Evolutionary conservation across 2,329 filamentous ascomycete genomes (phyloP), one percentile per base, ranked within the genome.

Genomic region (Thielaviopsis punctulata): DNA sequence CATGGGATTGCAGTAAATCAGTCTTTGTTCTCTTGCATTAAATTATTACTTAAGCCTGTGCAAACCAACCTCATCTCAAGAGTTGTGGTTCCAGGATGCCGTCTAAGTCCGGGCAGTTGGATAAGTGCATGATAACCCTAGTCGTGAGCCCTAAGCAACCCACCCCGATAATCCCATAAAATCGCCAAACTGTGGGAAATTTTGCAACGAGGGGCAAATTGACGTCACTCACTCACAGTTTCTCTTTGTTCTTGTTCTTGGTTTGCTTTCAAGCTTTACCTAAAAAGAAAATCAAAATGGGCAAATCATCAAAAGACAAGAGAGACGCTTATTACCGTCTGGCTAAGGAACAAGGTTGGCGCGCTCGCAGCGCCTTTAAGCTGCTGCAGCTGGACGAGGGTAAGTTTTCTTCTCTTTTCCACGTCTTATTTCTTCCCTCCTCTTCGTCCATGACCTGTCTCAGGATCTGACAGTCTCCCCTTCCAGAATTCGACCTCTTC

Each of bases 321-420:
- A 85, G 92, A 51, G 92, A 98, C 66, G 89, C 89, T 45, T 98
- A 98, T 69, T 98, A 98, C 63, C 80, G 92, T 51, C 84, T 98
- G 8, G 92, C 92, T 18, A 98, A 98, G 69, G 92, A 98, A 67
- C 92, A 98, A 72, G 93, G 93, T 58, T 98, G 92, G 90, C 85
- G 92, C 33, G 92, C 92, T 24, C 79, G 92, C 54, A 95, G 88
- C 59, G 92, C 92, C 8, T 98, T 95, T 72, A 98, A 98, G 68
- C 78, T 98, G 22, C 79, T 98, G 12, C 92, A 98, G 66, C 79
- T 98, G 22, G 89, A 98, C 65, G 88, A 82, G 70, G 79, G 79
- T 80, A 55, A 55, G 60, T 55, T 33, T 25, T 13, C 8, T 21
- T 21, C 22, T 21, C 22, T 2, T 18, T 45, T n/a, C n/a, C n/a